Evolutionary conservation across 306 rosid genomes (phyloP), one percentile per base, ranked within the genome.

Genomic region (Pueraria montana): DNA sequence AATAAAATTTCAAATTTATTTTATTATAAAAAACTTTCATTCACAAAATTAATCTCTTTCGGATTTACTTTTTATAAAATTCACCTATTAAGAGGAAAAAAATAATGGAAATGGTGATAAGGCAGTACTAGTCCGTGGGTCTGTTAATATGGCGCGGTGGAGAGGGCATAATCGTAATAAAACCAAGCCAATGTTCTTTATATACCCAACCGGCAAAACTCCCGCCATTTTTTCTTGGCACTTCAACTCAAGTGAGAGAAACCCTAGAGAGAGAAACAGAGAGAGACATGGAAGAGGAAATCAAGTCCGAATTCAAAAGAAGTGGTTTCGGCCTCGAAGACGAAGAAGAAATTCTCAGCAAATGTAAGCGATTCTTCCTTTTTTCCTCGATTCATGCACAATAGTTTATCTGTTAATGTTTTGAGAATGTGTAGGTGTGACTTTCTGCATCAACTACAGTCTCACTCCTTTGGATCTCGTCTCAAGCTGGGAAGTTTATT

Each of bases 401-500:
- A 32, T 20, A 4, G 32, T 76, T 62, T 67, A 16, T 34, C 11
- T 52, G 36, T 85, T 55, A 34, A 72, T 74, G 63, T 76, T 45
- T 27, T 67, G 76, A 26, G 46, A 42, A 84, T 45, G 18, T 74
- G 72, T 45, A 92, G 99, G 97, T 84, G 85, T 87, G 34, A 17
- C 98, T 10, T 90, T 92, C 76, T 90, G 98, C 89, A 83, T 86
- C 81, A 92, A 91, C 86, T 94, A 90, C 89, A 85, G 76, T 76
- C 91, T 96, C 64, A 90, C 75, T 77, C 92, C 98, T 84, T 87
- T 94, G 3, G 97, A 94, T 77, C 87, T 96, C 59, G 94, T 92
- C 78, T 94, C 98, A 18, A 88, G 90, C 84, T 96, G 99, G 99
- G 99, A 92, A 81, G 86, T 87, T 72, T 90, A 96, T 88, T 93